Evolutionary conservation across 768 basidiomycete species (phyloP), one percentile per base, ranked within the genome.

Genomic region (Mycena indigotica): DNA sequence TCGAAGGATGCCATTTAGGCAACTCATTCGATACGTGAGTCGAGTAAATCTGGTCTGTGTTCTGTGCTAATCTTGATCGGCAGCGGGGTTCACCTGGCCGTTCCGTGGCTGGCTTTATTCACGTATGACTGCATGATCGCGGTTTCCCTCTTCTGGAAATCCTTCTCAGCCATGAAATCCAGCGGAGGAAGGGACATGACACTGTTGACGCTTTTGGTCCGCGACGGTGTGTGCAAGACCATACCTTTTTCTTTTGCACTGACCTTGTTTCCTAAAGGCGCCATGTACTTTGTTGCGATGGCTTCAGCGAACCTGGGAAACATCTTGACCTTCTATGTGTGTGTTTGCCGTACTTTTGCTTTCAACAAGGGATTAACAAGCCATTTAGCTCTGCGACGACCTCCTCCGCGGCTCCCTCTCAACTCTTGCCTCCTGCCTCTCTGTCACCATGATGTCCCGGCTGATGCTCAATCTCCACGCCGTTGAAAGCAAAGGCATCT

Each of bases 381-480:
- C n/a, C 24, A 25, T 28, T 50, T n/a, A 38, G 17, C 28, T 19
- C 13, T n/a, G 13, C 56, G 55, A 52, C 60, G 46, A 48, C 19
- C 52, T 61, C 2, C 56, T 61, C n/a, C 55, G 55, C 19, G 55
- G 60, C 10, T 61, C 48, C 19, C 60, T 61, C 0, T 57, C 60
- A 1, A 57, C 55, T 17, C 19, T 61, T 24, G 55, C 55, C 24
- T 53, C 52, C 45, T 44, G 35, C 25, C 23, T 61, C 2, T 57
- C 60, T 4, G 60, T 61, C 17, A 61, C 60, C 2, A 50, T 61
- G 56, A 61, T 46, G 39, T 57, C 55, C 17, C 52, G 60, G 46
- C 55, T 61, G 16, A 61, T 61, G 56, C 35, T 61, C 5, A 61
- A 61, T 29, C 48, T 61, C 1, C 60, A 61, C 52, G 24, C 60